Evolutionary conservation across 805 yeast genomes (phyloP).

Genomic region (Metschnikowia amazonensis): DNA sequence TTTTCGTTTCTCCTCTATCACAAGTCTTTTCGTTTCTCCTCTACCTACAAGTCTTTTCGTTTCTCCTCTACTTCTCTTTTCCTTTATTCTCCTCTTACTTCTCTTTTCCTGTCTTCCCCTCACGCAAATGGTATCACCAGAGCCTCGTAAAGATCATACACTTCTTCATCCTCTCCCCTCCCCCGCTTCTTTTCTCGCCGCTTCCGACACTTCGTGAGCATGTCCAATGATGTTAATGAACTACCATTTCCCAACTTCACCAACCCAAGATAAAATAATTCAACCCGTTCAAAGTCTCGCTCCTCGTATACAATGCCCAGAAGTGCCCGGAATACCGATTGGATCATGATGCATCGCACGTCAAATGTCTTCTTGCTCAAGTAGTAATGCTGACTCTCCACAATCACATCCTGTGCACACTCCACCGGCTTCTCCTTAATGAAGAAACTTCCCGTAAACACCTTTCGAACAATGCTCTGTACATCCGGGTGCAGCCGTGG

Average conservation of each 20-base stretch:
- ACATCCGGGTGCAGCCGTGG: constrained; percentile 26
- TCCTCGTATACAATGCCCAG: constrained; percentile 22
- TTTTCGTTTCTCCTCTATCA: too few species aligned
- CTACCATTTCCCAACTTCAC: constrained; percentile 34
- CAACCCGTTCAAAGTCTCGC: constrained; percentile 26
- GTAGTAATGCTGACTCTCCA: constrained; percentile 27
- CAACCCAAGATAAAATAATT: constrained; percentile 30
- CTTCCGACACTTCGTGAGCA: constrained; percentile 12
- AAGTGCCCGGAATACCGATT: constrained; percentile 25
- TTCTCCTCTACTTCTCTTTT: not conserved
- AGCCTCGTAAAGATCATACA: constrained; percentile 14
- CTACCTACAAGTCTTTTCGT: not conserved
- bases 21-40: too few species aligned
- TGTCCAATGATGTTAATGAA: constrained; percentile 24
- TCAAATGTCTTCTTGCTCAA: constrained; percentile 25
- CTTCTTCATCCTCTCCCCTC: constrained; percentile 12
- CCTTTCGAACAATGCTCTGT: constrained; percentile 20
- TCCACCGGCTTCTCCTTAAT: constrained; percentile 17
- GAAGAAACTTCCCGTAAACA: constrained; percentile 24
- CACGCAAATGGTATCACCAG: constrained; percentile 18
- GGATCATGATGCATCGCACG: constrained; percentile 32
- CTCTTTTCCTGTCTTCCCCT: not conserved
- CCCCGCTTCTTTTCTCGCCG: constrained; percentile 5
- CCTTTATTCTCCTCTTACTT: not conserved
- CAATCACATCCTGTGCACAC: constrained; percentile 18